Evolutionary conservation across 2,329 filamentous ascomycete genomes (phyloP), one percentile per base, ranked within the genome.

Genomic region (Berkeleyomyces basicola): DNA sequence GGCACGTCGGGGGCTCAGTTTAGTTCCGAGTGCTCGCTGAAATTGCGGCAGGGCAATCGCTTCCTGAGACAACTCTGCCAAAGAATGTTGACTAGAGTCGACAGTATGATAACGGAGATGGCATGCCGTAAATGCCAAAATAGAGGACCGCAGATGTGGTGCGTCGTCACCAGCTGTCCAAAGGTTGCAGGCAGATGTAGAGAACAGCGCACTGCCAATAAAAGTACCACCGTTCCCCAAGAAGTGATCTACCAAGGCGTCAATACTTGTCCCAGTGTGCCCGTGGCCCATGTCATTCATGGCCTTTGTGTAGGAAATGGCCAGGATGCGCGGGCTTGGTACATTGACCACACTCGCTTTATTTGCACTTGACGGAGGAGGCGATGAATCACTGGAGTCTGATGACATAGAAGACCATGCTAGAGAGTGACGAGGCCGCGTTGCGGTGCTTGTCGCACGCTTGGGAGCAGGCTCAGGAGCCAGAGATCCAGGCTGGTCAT

Each of bases 61-160:
- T 58, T 67, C 65, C 62, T 69, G 67, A 16, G 66, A 69, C 6
- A 67, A 61, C 61, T 69, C 68, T 7, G 68, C 68, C 7, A 70
- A 62, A 9, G 64, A 55, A 39, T 67, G 64, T 2, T 61, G 43
- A 1, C 51, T 14, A 1, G 42, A 39, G 6, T 61, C 43, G 10
- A 59, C 14, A n/a, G 63, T 57, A 53, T 65, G 58, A 53, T 67
- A 63, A 9, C 67, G 66, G 10, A 69, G 63, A 59, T 69, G 68
- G 33, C 67, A 68, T 2, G 68, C 68, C 5, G 68, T 67, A 36
- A 68, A 61, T 14, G 68, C 67, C 23, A 70, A 65, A 14, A 68
- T 66, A n/a, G 67, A 61, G 7, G 68, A 65, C 6, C 67, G 64
- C 2, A 70, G 63, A 53, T 67, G 66, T 2, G 66, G 66, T 4